Base-by-base conservation (phyloP, 2,329 filamentous ascomycete genomes). In the Dichotomopilus funicola region DNA sequence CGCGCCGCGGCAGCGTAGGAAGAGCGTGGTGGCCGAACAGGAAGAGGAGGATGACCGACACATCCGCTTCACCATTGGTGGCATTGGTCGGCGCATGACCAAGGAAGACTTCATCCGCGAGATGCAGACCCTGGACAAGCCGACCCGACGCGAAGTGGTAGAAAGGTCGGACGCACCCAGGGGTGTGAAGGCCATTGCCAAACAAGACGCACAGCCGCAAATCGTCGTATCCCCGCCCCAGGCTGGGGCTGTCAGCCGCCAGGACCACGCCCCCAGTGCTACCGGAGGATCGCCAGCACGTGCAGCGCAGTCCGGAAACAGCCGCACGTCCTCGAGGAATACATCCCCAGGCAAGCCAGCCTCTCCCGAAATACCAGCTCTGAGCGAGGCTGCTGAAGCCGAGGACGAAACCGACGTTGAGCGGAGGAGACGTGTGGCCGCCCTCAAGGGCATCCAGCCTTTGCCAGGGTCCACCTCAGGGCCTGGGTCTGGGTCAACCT, bases 61-160 rank as follows among this genome's bases (percentile, higher is more conserved):
- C 54, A 84, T 92, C 54, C 81, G 88, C 11, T 92, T 91, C 70
- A 91, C 85, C 1, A 87, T 92, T 60, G 82, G 80, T 45, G 83
- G 85, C 37, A 81, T 84, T n/a, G 87, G 87, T 5, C 77, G 79
- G 59, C 82, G 88, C 48, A 86, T 94, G 81, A 91, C 80, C 59
- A 91, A 91, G 71, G 82, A 86, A 4, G 87, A 91, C 65, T 92
- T 94, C 66, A 83, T 94, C 58, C 75, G 79, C 47, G 83, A 89
- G 66, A 85, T 94, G 65, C 82, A 84, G 61, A 81, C 83, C 60
- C 76, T 92, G 57, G 87, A 92, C 66, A 80, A 81, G 31, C 82
- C 82, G 64, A 82, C 84, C 11, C 78, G 79, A 5, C 74, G 72
- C 38, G 77, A 81, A 57, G 75, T 82, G 2, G 71, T 82, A 4